Conservation (phyloP, 345 rosid genomes). For the Excoecaria cochinchinensis region DNA sequence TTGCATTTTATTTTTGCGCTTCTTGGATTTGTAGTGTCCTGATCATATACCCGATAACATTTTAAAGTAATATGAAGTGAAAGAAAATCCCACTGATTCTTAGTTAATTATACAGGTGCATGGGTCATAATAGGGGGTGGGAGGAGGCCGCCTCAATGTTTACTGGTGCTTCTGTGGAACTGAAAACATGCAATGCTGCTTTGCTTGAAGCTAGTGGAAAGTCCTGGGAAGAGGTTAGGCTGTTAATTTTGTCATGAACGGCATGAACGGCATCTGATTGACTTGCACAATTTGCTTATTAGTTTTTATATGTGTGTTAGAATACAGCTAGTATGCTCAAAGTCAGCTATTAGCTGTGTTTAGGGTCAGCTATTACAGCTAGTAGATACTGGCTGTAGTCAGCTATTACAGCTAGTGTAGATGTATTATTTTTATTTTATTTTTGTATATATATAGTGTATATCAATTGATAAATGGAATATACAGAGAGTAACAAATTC, state of each 20-base stretch:
- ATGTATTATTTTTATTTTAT: too few species aligned
- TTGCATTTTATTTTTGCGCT: neutral
- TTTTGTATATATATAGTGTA: too few species aligned
- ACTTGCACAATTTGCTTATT: neutral
- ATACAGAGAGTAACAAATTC: too few species aligned
- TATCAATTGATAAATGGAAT: too few species aligned
- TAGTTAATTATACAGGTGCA: constrained; percentile 55
- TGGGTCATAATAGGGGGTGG: constrained; percentile 99
- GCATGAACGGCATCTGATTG: neutral
- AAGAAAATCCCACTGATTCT: neutral
- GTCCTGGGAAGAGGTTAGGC: constrained; percentile 85
- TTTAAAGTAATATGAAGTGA: neutral
- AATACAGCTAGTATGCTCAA: neutral
- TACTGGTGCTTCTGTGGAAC: constrained; percentile 65
- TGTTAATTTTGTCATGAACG: neutral
- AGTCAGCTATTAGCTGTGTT: too few species aligned
- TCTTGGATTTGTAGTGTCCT: neutral
- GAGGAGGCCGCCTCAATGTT: constrained; percentile 96
- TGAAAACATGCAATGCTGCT: constrained; percentile 97
- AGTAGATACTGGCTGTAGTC: too few species aligned
- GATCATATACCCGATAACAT: neutral
- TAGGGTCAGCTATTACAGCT: too few species aligned
- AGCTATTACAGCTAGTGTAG: too few species aligned
- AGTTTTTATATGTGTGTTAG: neutral
- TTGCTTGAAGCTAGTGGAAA: constrained; percentile 87